Percentiles rank a stretch among this genome's conserved stretches.
Conservation (phyloP, 1,284 basidiomycete species). For the Marasmius sp. region DNA sequence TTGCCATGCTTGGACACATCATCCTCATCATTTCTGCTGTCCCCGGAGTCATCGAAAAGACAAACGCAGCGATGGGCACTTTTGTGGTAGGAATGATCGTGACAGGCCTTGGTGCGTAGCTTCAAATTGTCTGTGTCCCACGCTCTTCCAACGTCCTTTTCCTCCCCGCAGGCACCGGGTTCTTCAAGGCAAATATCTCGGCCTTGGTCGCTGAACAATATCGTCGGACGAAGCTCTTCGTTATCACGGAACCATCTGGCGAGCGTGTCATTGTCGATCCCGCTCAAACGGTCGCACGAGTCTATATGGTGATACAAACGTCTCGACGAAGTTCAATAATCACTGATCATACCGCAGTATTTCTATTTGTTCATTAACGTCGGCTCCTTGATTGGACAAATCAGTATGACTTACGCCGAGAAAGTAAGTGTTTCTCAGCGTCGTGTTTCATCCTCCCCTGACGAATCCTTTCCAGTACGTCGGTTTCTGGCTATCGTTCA, state of each 20-base stretch:
- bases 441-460: not conserved
- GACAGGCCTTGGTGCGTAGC: slow-evolving; percentile 50
- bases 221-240: slow-evolving; percentile 54
- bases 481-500: slow-evolving; percentile 71
- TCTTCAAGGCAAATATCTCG: slow-evolving; percentile 82
- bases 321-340: not conserved
- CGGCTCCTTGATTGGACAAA: slow-evolving; percentile 71
- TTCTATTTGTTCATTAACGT: slow-evolving; percentile 82
- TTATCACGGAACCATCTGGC: slow-evolving; percentile 54
- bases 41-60: slow-evolving; percentile 8
- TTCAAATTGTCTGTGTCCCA: not conserved
- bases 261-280: slow-evolving; percentile 86
- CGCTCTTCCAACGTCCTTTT: slow-evolving; percentile 37
- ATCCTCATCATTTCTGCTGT: slow-evolving; percentile 2
- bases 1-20: slow-evolving; percentile 9
- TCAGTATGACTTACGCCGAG: slow-evolving; percentile 72
- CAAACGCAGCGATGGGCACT: slow-evolving; percentile 50
- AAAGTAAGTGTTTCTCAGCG: slow-evolving; percentile 42
- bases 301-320: slow-evolving; percentile 59
- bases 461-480: slow-evolving; percentile 44
- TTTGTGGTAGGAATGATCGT: slow-evolving; percentile 70
- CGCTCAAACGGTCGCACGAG: slow-evolving; percentile 62
- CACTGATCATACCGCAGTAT: slow-evolving; percentile 42
- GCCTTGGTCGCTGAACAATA: slow-evolving; percentile 83
- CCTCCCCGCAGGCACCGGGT: slow-evolving; percentile 51